phyloP scores from a whole-genome alignment of 805 yeast species.

The Lachancea cidri region DNA sequence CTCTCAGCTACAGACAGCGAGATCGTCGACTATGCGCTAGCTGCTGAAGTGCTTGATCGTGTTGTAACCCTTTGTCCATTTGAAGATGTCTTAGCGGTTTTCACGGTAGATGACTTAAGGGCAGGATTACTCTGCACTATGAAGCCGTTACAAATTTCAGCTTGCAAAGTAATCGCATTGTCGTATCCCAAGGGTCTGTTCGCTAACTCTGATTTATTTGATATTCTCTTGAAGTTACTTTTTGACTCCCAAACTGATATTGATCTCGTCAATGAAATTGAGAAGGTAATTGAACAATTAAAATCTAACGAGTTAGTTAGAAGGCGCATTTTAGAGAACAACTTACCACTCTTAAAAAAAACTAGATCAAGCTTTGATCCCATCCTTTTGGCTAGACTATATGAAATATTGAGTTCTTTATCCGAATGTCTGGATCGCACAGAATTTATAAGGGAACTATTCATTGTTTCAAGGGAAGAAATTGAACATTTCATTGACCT shows the following conservation, averaged over 20 bases:
- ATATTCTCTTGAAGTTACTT: conserved; percentile 17
- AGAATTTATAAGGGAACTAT: conserved; percentile 20
- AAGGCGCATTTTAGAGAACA: conserved; percentile 20
- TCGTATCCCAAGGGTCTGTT: conserved; percentile 27
- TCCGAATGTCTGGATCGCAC: conserved; percentile 10
- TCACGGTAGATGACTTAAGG: conserved; percentile 19
- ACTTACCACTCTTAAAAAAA: conserved; percentile 13
- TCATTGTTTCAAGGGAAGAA: conserved; percentile 15
- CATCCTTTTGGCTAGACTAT: conserved; percentile 17
- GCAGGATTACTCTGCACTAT: conserved; percentile 20
- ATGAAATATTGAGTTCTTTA: conserved; percentile 17
- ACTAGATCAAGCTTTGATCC: conserved; percentile 16
- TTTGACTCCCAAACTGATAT: conserved; percentile 21
- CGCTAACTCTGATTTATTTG: conserved; percentile 18
- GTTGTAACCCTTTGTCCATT: conserved; percentile 18
- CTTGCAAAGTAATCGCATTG: conserved; percentile 24
- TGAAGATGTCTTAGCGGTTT: conserved; percentile 21
- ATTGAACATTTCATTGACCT: conserved; percentile 10
- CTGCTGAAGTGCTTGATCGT: conserved; percentile 19
- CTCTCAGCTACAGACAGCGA: conserved; percentile 8
- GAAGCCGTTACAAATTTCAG: conserved; percentile 16
- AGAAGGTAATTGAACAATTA: conserved; percentile 15
- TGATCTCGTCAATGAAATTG: conserved; percentile 23
- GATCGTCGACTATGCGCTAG: conserved; percentile 18
- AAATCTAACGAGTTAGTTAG: conserved; percentile 20